Conservation (phyloP, 148 eudicot species). For the Vaccinium corymbosum region DNA sequence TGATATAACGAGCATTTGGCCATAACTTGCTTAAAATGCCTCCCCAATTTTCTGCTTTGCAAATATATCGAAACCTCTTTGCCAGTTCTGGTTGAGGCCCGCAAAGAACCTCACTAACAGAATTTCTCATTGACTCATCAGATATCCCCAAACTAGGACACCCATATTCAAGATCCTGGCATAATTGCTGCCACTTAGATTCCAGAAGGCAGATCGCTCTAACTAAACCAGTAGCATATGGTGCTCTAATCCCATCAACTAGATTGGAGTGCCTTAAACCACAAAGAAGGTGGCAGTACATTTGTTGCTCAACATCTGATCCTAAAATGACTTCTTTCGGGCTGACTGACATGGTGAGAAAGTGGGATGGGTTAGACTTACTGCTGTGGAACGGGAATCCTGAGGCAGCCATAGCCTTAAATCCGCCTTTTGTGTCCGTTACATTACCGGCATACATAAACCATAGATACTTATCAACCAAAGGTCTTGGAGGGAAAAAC, state of each 20-base stretch:
- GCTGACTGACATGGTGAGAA: slow-evolving; percentile 28
- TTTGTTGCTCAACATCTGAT: slow-evolving; percentile 39
- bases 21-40: slow-evolving; percentile 33
- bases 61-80: slow-evolving; percentile 15
- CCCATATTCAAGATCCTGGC: slow-evolving; percentile 28
- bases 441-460: slow-evolving; percentile 21
- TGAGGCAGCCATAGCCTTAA: slow-evolving; percentile 23
- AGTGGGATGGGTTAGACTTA: slow-evolving; percentile 20
- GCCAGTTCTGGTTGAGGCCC: slow-evolving; percentile 14
- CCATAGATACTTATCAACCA: slow-evolving; percentile 15
- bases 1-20: slow-evolving; percentile 37
- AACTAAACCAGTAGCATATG: slow-evolving; percentile 28
- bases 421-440: slow-evolving; percentile 13
- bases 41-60: slow-evolving; percentile 23
- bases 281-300: slow-evolving; percentile 44
- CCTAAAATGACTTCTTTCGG: slow-evolving; percentile 38
- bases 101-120: slow-evolving; percentile 11
- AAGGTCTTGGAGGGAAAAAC: slow-evolving; percentile 17
- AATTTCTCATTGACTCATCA: slow-evolving; percentile 29
- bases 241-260: slow-evolving; percentile 25
- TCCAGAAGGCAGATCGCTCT: slow-evolving; percentile 23
- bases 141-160: slow-evolving; percentile 23
- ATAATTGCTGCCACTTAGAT: slow-evolving; percentile 22
- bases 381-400: slow-evolving; percentile 24
- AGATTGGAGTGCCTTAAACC: slow-evolving; percentile 27